Conservation (phyloP, 148 eudicot genomes). For the Vaccinium darrowii region DNA sequence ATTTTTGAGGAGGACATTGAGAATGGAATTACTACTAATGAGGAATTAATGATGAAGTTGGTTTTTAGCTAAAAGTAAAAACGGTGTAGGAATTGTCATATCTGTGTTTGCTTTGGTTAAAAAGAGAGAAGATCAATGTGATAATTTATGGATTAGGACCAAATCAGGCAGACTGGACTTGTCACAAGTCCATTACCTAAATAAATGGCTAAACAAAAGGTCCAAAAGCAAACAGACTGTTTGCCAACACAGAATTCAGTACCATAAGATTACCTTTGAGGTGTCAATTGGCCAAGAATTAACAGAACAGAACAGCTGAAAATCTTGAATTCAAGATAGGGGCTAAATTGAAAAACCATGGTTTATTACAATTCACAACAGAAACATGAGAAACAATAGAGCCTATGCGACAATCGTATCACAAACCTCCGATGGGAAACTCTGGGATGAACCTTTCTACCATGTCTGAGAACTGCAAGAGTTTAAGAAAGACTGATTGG, state of each 20-base stretch:
- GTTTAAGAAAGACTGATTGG: constrained; percentile 54
- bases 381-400: neutral
- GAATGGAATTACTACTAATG: too few species aligned
- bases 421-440: neutral
- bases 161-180: neutral
- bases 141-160: neutral
- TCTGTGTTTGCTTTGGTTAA: neutral
- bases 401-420: neutral
- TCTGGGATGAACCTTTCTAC: neutral
- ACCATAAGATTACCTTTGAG: neutral
- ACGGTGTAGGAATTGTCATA: too few species aligned
- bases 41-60: too few species aligned
- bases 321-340: neutral
- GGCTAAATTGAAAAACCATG: neutral
- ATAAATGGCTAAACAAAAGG: neutral
- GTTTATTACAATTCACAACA: neutral
- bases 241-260: neutral
- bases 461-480: neutral
- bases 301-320: neutral
- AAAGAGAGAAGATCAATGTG: neutral
- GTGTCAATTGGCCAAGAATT: neutral
- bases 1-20: too few species aligned
- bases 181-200: neutral
- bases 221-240: neutral
- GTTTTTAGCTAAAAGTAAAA: too few species aligned